Percentiles rank a stretch among this genome's conserved stretches.
These are phyloP conservation scores for Prunus padus DNA, from an alignment of 306 rosid genomes.

Conservation along the genomic window DNA sequence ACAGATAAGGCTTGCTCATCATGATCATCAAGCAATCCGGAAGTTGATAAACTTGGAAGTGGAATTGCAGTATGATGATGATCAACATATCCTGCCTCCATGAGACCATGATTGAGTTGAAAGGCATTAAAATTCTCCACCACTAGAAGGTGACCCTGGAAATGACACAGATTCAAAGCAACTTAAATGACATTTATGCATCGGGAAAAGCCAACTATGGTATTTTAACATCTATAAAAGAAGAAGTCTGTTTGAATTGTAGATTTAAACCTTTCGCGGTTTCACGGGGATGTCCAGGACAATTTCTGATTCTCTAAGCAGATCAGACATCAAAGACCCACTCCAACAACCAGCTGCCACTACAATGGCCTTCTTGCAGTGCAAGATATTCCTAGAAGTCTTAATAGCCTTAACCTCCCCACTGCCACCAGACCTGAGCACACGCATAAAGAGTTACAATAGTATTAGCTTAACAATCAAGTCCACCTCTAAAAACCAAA, in stretches of 20 bases:
- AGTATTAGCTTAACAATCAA: slow-evolving; percentile 13
- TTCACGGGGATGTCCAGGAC: slow-evolving; percentile 62
- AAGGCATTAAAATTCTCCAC: slow-evolving; percentile 60
- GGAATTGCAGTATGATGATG: slow-evolving; percentile 39
- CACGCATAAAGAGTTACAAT: not conserved
- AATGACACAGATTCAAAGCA: not conserved
- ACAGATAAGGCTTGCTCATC: slow-evolving; percentile 55
- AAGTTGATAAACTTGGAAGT: slow-evolving; percentile 32
- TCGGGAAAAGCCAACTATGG: not conserved
- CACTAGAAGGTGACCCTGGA: slow-evolving; percentile 81
- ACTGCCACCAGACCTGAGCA: slow-evolving; percentile 55
- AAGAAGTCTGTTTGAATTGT: slow-evolving; percentile 8
- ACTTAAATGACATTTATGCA: slow-evolving; percentile 1
- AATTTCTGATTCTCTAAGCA: slow-evolving; percentile 55
- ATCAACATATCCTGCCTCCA: slow-evolving; percentile 80
- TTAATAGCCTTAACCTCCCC: slow-evolving; percentile 54
- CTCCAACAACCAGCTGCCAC: slow-evolving; percentile 98
- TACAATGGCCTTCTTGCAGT: slow-evolving; percentile 68
- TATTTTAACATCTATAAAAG: slow-evolving; percentile 17
- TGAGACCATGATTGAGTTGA: slow-evolving; percentile 75
- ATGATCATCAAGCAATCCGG: slow-evolving; percentile 32
- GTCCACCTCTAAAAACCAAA: not conserved
- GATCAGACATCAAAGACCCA: slow-evolving; percentile 74
- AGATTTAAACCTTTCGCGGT: slow-evolving; percentile 74
- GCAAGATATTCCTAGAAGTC: slow-evolving; percentile 58